Conservation (phyloP, 192 early-diverging fungal genomes). For the Pilaira anomala region DNA sequence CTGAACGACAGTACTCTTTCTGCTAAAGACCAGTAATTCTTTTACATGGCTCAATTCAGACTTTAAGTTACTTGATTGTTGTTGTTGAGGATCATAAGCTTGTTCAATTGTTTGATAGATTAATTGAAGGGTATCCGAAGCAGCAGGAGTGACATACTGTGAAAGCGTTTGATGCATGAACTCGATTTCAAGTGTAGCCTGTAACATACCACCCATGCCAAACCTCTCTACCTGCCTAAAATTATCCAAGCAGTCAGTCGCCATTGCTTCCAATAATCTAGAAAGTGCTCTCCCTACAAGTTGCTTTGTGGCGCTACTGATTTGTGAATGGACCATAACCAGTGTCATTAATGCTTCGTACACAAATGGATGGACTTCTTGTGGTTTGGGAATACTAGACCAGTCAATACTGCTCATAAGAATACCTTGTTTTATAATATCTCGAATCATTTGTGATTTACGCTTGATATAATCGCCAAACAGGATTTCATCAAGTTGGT, state of each 20-base stretch:
- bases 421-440: constrained; percentile 78
- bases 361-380: constrained; percentile 86
- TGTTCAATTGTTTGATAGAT: constrained; percentile 76
- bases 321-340: constrained; percentile 87
- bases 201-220: constrained; percentile 89
- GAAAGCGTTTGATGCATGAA: constrained; percentile 83
- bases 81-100: constrained; percentile 51
- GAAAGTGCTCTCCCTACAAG: constrained; percentile 77
- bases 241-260: constrained; percentile 73
- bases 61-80: constrained; percentile 44
- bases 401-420: constrained; percentile 87
- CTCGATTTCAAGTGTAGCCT: constrained; percentile 90
- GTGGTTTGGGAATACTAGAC: constrained; percentile 66
- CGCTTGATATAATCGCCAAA: constrained; percentile 86
- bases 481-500: constrained; percentile 77
- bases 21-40: constrained; percentile 47
- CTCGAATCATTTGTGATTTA: constrained; percentile 61
- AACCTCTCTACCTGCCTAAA: constrained; percentile 82
- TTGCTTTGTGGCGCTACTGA: constrained; percentile 78
- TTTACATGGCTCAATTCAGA: constrained; percentile 53
- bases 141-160: constrained; percentile 66
- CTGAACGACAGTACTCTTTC: constrained; percentile 51
- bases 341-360: constrained; percentile 81
- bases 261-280: constrained; percentile 67
- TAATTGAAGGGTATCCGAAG: constrained; percentile 65